Evolutionary conservation across 768 basidiomycete genomes (phyloP), one percentile per base, ranked within the genome.

Genomic region (Agaricus subrufescens): DNA sequence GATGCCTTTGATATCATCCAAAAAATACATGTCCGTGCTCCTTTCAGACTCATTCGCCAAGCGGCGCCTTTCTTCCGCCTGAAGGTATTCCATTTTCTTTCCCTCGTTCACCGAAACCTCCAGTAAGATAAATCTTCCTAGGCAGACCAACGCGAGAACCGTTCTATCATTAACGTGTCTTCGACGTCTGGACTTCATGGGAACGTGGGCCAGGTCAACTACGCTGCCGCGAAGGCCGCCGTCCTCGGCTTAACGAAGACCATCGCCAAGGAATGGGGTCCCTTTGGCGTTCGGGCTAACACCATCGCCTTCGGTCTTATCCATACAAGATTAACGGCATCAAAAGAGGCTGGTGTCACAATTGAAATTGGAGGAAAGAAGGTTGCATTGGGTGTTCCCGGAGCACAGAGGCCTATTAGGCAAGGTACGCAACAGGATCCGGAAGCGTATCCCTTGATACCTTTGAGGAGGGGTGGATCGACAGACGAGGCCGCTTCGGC

Each of bases 261-360:
- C 40, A 84, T 90, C 60, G 84, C 85, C 47, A 94, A 93, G 67
- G 91, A 94, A 66, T 94, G 91, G 91, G 91, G 91, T 30, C 70
- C 75, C 3, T 91, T 86, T 69, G 86, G 85, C 61, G 89, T 92
- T 23, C 87, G 91, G 49, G 87, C 87, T 27, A 92, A 94, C 73
- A 86, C 86, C 2, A 71, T 94, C 43, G 90, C 90, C 3, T 92
- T 82, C 61, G 89, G 91, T 26, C 74, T 84, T 45, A 83, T 94
- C 46, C 82, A 87, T 62, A 94, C 91, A 2, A 75, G 91, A 84
- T 73, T 94, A 65, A 94, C 91, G 0, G 84, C 82, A 4, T 78
- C 88, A 1, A 94, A 94, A 70, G 91, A 92, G 63, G 78, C 75
- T 1, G 91, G 91, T 43, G 85, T 68, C 50, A 76, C 77, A 46